phyloP scores from a whole-genome alignment of 192 early-diverging fungal genomes.

The Coemansia sp. region DNA sequence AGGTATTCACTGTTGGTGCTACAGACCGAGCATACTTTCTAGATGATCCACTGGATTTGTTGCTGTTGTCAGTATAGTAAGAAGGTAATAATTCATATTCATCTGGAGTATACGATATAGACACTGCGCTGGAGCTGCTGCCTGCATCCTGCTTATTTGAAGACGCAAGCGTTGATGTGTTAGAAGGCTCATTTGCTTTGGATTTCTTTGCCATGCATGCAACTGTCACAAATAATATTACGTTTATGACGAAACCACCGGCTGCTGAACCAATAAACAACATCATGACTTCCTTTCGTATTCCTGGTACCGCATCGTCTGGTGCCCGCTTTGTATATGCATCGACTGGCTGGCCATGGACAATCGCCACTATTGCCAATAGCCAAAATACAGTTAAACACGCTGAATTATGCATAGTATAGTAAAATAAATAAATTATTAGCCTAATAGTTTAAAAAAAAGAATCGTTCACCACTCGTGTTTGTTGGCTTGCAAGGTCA shows the following conservation, averaged over 20 bases:
- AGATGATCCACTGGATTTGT: no score
- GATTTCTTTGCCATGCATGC: background rate
- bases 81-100: no score
- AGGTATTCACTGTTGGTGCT: no score
- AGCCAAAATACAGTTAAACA: background rate
- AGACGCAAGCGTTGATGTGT: background rate
- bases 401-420: background rate
- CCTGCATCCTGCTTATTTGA: no score
- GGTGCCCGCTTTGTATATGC: background rate
- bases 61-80: no score
- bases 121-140: no score
- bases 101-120: no score
- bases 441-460: background rate
- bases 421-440: background rate
- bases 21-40: no score
- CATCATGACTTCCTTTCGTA: background rate
- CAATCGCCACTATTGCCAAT: background rate
- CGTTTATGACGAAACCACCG: background rate
- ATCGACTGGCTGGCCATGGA: background rate
- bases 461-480: background rate
- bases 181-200: background rate
- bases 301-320: background rate
- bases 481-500: no score
- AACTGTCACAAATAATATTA: background rate
- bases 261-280: background rate